Evolutionary conservation across 371 early-diverging fungal species (phyloP).

Genomic region (Mortierella sp.): DNA sequence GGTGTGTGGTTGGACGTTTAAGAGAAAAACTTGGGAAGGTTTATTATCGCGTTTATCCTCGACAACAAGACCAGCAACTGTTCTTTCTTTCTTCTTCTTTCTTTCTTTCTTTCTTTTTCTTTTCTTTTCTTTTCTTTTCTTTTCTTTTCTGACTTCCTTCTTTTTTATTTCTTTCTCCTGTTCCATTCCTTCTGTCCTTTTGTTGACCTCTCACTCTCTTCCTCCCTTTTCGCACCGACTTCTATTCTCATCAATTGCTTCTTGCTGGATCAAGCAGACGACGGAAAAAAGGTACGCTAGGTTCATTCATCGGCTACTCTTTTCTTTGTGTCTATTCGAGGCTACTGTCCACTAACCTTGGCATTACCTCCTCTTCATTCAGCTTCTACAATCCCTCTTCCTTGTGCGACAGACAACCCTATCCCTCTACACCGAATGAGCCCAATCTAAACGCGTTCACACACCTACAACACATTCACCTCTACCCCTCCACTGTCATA

Average conservation of each 20-base stretch:
- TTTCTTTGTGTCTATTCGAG: neutral
- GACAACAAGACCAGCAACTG: slow-evolving; percentile 9
- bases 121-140: neutral
- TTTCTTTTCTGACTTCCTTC: neutral
- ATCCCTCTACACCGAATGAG: neutral
- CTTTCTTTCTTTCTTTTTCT: neutral
- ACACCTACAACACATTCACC: neutral
- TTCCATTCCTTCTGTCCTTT: neutral
- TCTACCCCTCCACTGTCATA: neutral
- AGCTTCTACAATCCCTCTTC: neutral
- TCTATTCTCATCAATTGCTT: neutral
- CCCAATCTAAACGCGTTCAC: neutral
- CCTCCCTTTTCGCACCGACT: neutral
- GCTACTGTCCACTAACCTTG: neutral
- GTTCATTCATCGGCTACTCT: no score
- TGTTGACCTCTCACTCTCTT: neutral
- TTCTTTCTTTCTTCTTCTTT: neutral
- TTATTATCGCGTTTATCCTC: slow-evolving; percentile 37
- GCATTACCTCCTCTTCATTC: neutral
- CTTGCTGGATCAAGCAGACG: neutral
- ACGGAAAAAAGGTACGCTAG: neutral
- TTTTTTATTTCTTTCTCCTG: neutral
- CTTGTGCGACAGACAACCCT: neutral
- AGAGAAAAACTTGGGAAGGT: slow-evolving; percentile 32
- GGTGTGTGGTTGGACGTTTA: slow-evolving; percentile 9